Evolutionary conservation across 305 asterid genomes (phyloP).

Genomic region (Vinca major): DNA sequence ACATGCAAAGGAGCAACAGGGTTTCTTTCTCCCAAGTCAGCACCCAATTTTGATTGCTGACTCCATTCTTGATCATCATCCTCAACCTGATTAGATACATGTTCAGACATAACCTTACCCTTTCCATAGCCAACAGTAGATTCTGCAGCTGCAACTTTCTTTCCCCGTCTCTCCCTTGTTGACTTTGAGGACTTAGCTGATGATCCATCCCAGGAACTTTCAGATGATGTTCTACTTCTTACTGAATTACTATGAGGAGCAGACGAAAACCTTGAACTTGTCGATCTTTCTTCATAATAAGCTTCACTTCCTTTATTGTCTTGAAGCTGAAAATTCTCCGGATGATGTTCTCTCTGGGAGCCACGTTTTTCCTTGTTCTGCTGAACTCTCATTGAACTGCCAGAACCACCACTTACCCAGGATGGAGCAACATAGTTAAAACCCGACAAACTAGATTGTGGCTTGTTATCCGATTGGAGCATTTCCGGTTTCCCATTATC

Average conservation of each 20-base stretch:
- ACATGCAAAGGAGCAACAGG: constrained; percentile 39
- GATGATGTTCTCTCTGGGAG: constrained; percentile 36
- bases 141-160: constrained; percentile 44
- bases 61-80: constrained; percentile 67
- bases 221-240: constrained; percentile 85
- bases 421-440: constrained; percentile 59
- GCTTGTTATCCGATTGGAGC: constrained; percentile 43
- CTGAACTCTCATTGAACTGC: constrained; percentile 39
- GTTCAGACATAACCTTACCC: constrained; percentile 54
- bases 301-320: constrained; percentile 49
- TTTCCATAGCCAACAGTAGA: constrained; percentile 39
- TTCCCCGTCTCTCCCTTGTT: constrained; percentile 61
- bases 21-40: constrained; percentile 46
- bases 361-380: constrained; percentile 66
- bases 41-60: constrained; percentile 30
- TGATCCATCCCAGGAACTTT: constrained; percentile 93
- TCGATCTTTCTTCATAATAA: constrained; percentile 66
- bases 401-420: constrained; percentile 37
- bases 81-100: constrained; percentile 36
- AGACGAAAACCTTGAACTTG: constrained; percentile 76
- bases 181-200: constrained; percentile 52
- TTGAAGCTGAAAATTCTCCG: constrained; percentile 38
- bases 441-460: constrained; percentile 34
- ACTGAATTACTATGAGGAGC: constrained; percentile 62
- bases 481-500: constrained; percentile 47